These are phyloP conservation scores for Claviceps humidiphila DNA, from an alignment of 2,329 filamentous ascomycete species.

Conservation along the genomic window DNA sequence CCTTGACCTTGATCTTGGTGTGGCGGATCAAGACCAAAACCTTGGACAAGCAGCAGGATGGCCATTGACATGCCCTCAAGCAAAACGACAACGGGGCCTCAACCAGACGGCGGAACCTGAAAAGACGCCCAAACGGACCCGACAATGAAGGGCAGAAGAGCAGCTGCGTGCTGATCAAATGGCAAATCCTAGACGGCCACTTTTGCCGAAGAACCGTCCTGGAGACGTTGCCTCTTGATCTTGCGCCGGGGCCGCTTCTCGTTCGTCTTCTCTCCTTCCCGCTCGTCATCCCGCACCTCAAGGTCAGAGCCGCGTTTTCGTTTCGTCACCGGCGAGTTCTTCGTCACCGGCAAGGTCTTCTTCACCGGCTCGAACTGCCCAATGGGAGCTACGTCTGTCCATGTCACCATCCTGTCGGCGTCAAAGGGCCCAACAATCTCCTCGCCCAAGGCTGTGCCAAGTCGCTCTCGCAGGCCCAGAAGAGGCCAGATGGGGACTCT, in stretches of 20 bases:
- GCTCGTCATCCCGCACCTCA: slow-evolving; percentile 21
- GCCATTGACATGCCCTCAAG: too few species aligned
- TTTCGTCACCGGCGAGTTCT: slow-evolving; percentile 4
- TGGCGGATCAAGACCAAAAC: too few species aligned
- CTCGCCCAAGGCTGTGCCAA: slow-evolving; percentile 38
- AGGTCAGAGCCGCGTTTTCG: slow-evolving; percentile 17
- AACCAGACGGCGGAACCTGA: too few species aligned
- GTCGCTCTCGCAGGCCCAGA: slow-evolving; percentile 39
- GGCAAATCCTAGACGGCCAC: slow-evolving; percentile 15
- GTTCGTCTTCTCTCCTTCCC: slow-evolving; percentile 25
- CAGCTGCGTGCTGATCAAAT: too few species aligned
- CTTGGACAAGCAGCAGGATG: too few species aligned
- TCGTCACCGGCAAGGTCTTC: slow-evolving; percentile 2
- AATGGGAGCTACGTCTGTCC: slow-evolving; percentile 21
- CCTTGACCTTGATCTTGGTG: too few species aligned
- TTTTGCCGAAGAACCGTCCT: slow-evolving; percentile 16
- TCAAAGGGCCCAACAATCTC: slow-evolving; percentile 34
- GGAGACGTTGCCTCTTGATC: slow-evolving; percentile 22
- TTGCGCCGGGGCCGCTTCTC: slow-evolving; percentile 13
- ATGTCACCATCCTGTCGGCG: slow-evolving; percentile 24
- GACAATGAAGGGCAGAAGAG: too few species aligned
- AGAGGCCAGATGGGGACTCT: slow-evolving; percentile 42
- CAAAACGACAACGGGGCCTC: too few species aligned
- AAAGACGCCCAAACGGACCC: too few species aligned
- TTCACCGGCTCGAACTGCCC: slow-evolving; percentile 11